These are phyloP conservation scores for Incumbomyces delicatus DNA, from an alignment of 2,329 filamentous ascomycete genomes.

Conservation along the genomic window DNA sequence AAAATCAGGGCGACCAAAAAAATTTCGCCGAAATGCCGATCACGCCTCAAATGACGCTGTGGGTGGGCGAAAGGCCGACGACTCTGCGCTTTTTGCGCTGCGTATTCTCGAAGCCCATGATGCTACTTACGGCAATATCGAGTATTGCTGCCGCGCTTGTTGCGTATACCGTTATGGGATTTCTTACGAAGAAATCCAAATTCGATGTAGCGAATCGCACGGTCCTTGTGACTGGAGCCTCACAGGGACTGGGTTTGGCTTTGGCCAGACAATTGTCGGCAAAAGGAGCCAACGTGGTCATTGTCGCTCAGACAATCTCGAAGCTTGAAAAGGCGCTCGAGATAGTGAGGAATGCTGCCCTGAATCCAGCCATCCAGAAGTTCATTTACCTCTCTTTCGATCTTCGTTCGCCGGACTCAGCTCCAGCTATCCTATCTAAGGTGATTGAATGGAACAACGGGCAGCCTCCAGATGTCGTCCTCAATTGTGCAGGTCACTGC, in stretches of 20 bases:
- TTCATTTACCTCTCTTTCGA: slow-evolving; percentile 82
- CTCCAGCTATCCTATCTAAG: slow-evolving; percentile 58
- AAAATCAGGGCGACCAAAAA: no score
- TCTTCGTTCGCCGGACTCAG: slow-evolving; percentile 61
- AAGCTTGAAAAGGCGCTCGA: slow-evolving; percentile 65
- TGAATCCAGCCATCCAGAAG: slow-evolving; percentile 56
- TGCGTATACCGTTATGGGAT: slow-evolving; percentile 24
- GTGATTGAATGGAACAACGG: slow-evolving; percentile 70
- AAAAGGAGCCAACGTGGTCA: slow-evolving; percentile 77
- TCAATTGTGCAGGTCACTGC: slow-evolving; percentile 74
- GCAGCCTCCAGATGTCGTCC: slow-evolving; percentile 69
- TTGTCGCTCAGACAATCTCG: slow-evolving; percentile 65
- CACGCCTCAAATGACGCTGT: no score
- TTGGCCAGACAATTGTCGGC: slow-evolving; percentile 63
- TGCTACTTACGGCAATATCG: slow-evolving; percentile 19
- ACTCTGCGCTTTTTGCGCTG: no score
- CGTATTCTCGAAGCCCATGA: neutral
- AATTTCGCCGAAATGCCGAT: no score
- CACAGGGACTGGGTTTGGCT: slow-evolving; percentile 80
- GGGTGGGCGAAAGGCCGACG: no score
- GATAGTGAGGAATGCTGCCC: slow-evolving; percentile 51
- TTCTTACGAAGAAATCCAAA: slow-evolving; percentile 50
- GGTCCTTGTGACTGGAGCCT: slow-evolving; percentile 78
- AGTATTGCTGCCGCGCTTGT: slow-evolving; percentile 14
- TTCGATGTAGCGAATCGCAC: slow-evolving; percentile 84